Evolutionary conservation across 192 early-diverging fungal genomes (phyloP), one percentile per base, ranked within the genome.

Genomic region (Obelidium mucronatum): DNA sequence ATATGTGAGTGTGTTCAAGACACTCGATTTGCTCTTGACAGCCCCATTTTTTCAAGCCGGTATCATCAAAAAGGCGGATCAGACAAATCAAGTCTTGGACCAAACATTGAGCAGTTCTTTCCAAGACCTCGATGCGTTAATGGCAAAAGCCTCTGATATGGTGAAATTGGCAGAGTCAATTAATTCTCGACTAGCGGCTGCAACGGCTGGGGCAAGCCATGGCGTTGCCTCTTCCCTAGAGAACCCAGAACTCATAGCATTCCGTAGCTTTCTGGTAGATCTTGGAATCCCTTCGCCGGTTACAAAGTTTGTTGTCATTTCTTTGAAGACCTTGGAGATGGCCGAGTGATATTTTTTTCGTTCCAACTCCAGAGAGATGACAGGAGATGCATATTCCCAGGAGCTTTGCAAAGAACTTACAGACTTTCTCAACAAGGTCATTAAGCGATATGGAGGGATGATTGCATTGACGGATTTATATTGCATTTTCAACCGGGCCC

Each of bases 401-500:
- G 94, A 98, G 71, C 88, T 99, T 37, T 91, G 96, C 5, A 81
- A 90, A 35, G 92, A 99, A 82, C 81, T 99, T 24, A 15, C 44
- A 48, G 94, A 96, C 42, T 96, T 96, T 61, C 78, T 97, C 34
- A 79, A 85, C 28, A 91, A 88, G 48, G 82, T 94, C 30, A 82
- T 96, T 13, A 78, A 82, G 26, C 83, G 86, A 19, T 73, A 88
- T 48, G 88, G 90, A 48, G 92, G 90, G 1, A 94, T 95, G 31
- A 93, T 95, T 79, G 81, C 94, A 26, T 82, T 99, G 1, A 90
- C 93, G 3, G 96, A 98, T 74, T 85, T 96, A 8, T 99, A 97
- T 80, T 98, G 96, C 76, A 75, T 99, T 48, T 97, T 94, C 79
- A 99, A 99, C 78, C 91, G 95, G 2, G 97, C 96, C 4, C 90